Percentiles rank a stretch among this genome's conserved stretches.
phyloP scores from a whole-genome alignment of 208 protist species.

The Herpetomonas muscarum region DNA sequence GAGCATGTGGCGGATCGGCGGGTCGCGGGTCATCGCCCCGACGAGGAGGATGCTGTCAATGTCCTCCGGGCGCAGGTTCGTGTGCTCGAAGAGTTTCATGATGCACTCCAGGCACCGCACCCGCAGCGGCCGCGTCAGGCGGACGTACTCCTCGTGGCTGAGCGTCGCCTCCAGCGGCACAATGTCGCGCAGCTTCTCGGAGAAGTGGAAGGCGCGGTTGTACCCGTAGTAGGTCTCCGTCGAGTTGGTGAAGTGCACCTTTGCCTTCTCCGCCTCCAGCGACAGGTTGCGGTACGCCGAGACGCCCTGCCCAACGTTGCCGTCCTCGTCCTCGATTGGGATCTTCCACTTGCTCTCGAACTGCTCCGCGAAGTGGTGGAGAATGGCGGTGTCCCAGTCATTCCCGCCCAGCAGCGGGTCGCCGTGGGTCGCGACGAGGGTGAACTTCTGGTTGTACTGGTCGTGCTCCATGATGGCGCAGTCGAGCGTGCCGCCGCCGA shows the following conservation, averaged over 20 bases:
- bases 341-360: conserved; percentile 90
- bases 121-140: conserved; percentile 74
- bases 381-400: conserved; percentile 86
- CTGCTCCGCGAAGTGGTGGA: conserved; percentile 71
- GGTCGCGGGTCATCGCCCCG: conserved; percentile 89
- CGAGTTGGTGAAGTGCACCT: conserved; percentile 89
- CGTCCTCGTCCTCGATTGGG: conserved; percentile 78
- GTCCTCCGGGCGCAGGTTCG: conserved; percentile 43
- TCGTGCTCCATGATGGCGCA: conserved; percentile 90
- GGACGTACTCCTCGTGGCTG: conserved; percentile 81
- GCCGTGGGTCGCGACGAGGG: conserved; percentile 83
- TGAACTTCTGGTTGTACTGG: conserved; percentile 46
- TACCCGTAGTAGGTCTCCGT: conserved; percentile 87
- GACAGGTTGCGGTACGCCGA: conserved; percentile 64
- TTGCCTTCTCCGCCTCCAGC: conserved; percentile 84
- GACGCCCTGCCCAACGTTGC: conserved; percentile 79
- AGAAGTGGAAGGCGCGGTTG: conserved; percentile 89
- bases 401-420: conserved; percentile 89
- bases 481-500: conserved; percentile 90
- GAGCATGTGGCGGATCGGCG: conserved; percentile 81
- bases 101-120: conserved; percentile 79
- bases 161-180: conserved; percentile 84
- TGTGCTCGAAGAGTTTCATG: conserved; percentile 70
- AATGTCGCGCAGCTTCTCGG: conserved; percentile 73
- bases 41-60: conserved; percentile 87